Evolutionary conservation across 2,329 filamentous ascomycete species (phyloP).

Genomic region (Claviceps monticola): DNA sequence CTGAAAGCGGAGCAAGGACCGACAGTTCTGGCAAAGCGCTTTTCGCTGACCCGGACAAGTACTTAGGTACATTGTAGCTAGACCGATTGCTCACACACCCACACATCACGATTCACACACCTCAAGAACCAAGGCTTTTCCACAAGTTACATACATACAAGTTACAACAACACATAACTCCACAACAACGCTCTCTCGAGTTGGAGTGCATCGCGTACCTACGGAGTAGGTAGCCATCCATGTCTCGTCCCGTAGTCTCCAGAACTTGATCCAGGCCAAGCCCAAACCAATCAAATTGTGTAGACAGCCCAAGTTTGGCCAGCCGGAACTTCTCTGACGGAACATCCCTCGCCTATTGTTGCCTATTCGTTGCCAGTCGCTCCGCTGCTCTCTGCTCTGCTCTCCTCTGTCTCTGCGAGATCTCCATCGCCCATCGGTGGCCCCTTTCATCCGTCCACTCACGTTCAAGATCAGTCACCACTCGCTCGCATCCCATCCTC

Average conservation of each 20-base stretch:
- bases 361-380: background rate
- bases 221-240: background rate
- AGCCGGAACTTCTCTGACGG: background rate
- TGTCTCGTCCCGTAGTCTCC: background rate
- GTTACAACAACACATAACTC: too few species aligned
- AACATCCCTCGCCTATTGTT: background rate
- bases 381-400: background rate
- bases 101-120: too few species aligned
- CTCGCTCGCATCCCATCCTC: constrained; percentile 1
- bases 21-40: too few species aligned
- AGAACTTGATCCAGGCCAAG: background rate
- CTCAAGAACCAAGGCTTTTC: too few species aligned
- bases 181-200: background rate
- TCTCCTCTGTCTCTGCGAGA: too few species aligned
- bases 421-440: background rate
- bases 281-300: background rate
- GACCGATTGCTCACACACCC: background rate
- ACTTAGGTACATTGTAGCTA: background rate
- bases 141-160: too few species aligned
- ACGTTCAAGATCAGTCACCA: background rate
- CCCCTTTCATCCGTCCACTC: constrained; percentile 1
- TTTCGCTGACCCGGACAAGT: background rate
- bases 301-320: background rate
- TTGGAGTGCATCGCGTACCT: background rate
- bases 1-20: too few species aligned